Base-by-base conservation (phyloP, 176 grass and related monocot species). In the Eleusine coracana region DNA sequence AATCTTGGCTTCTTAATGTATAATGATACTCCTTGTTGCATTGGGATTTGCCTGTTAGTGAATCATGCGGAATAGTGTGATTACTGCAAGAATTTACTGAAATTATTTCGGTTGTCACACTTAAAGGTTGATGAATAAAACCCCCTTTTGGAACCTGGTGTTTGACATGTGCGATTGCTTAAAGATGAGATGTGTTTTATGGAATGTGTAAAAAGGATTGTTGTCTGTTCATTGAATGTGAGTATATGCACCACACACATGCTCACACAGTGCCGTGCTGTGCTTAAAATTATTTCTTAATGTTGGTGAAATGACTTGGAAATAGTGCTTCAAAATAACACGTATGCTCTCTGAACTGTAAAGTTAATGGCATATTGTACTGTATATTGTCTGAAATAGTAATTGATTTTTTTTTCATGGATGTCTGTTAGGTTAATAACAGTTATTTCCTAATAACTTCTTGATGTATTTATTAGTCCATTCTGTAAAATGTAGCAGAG, bases 401-500 rank as follows among this genome's bases (percentile, higher is more conserved):
- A 44, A 73, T 83, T 60, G 13, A 65, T 87, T 56, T 27, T 81
- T 23, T 58, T 74, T 16, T 25, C 46, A 83, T 87, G 70, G 65
- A 37, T 76, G 76, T 40, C 38, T 87, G 34, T 21, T 10, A 78
- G 74, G 78, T 66, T 66, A 73, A 34, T 18, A 74, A 66, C 83
- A 49, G 79, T 12, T 88, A 17, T 84, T 80, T 73, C 39, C 12
- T 59, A 68, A 34, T 84, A 59, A 31, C 78, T 39, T 20, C 17
- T 79, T 60, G 50, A 84, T 31, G 2, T 59, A 60, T 20, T 67
- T 66, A 79, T 67, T 79, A 65, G 55, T 84, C 14, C 34, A 13
- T 82, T 45, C 27, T 83, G 68, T 66, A 64, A 77, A 56, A 61
- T 80, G 59, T 87, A 41, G 56, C 74, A 60, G 92, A 90, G 11